phyloP scores from a whole-genome alignment of 331 rosid genomes.

The Acacia pycnantha region DNA sequence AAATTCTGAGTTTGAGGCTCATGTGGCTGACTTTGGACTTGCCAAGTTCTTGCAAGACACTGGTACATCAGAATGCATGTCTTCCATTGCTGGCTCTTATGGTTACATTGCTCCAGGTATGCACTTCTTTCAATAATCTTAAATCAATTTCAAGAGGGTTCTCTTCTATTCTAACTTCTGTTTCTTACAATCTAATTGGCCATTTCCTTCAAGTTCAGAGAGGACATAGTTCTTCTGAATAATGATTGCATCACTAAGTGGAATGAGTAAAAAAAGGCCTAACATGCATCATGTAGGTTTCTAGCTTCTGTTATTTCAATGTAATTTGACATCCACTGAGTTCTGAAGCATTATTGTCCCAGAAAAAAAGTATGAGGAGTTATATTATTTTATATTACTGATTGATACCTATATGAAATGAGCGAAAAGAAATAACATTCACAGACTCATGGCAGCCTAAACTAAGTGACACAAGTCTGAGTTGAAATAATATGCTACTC shows the following conservation, averaged over 20 bases:
- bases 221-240: constrained; percentile 7
- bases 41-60: constrained; percentile 82
- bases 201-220: constrained; percentile 7
- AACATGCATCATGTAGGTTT: constrained; percentile 5
- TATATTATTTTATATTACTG: background rate
- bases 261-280: constrained; percentile 9
- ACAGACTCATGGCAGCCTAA: background rate
- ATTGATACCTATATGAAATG: background rate
- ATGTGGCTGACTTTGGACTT: constrained; percentile 89
- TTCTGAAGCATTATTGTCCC: background rate
- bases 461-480: background rate
- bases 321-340: background rate
- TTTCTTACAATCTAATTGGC: constrained; percentile 22
- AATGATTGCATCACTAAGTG: constrained; percentile 11
- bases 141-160: constrained; percentile 3
- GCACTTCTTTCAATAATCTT: constrained; percentile 16
- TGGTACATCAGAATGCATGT: constrained; percentile 86
- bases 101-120: constrained; percentile 94
- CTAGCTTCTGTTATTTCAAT: background rate
- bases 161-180: background rate
- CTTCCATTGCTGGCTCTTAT: constrained; percentile 88
- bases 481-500: constrained; percentile 1
- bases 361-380: background rate
- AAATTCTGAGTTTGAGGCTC: constrained; percentile 74
- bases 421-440: background rate